A percentile compares a stretch with the other conserved stretches of the same genome.
These are phyloP conservation scores for Suhomyces kilbournensis DNA, from an alignment of 805 yeast species.

Conservation along the genomic window DNA sequence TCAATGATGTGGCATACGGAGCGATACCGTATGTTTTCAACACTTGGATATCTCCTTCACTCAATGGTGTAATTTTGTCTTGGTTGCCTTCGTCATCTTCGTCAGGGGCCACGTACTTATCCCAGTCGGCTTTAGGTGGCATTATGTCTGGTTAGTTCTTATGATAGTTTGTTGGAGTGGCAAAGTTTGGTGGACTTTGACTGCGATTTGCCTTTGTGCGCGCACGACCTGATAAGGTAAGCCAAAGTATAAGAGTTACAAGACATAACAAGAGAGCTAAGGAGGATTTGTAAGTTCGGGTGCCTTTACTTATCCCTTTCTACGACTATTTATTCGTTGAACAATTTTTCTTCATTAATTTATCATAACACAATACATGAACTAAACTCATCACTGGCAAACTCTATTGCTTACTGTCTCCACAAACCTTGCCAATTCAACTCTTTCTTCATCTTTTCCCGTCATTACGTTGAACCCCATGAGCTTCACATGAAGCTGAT, in stretches of 20 bases:
- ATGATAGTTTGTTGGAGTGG: background rate
- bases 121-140: constrained; percentile 99
- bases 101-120: constrained; percentile 86
- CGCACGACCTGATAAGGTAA: constrained; percentile 2
- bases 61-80: constrained; percentile 77
- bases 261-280: too few species aligned
- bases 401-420: background rate
- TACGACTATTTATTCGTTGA: background rate
- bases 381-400: background rate
- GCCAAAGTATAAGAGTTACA: background rate
- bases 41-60: constrained; percentile 97
- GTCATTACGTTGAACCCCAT: constrained; percentile 20
- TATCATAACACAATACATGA: background rate
- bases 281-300: too few species aligned
- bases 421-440: constrained; percentile 8
- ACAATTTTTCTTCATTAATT: background rate
- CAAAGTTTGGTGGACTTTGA: background rate
- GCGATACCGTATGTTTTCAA: constrained; percentile 97
- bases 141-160: constrained; percentile 32
- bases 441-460: constrained; percentile 11
- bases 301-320: too few species aligned
- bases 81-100: constrained; percentile 64
- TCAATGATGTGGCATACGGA: constrained; percentile 82
- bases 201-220: constrained; percentile 1
- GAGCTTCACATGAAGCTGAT: constrained; percentile 15